Conservation (phyloP, 2,329 filamentous ascomycete genomes). For the Boeremia lycopersici region DNA sequence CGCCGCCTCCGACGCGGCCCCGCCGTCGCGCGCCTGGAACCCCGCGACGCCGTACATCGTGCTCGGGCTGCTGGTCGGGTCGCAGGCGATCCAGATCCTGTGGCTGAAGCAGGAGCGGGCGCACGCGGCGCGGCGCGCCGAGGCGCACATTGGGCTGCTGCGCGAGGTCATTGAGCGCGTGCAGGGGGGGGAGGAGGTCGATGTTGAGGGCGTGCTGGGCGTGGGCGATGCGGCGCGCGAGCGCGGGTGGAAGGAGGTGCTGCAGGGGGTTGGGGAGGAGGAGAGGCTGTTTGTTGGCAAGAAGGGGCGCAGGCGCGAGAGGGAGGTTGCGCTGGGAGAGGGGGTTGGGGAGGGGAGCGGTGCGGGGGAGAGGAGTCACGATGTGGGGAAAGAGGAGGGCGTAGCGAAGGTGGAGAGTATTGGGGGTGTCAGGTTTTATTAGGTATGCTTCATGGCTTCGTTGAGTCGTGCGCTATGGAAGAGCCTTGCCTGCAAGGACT, state of each 20-base stretch:
- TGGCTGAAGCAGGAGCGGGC: slow-evolving; percentile 75
- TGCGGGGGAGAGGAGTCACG: slow-evolving; percentile 4
- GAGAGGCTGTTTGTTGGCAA: slow-evolving; percentile 59
- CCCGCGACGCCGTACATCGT: slow-evolving; percentile 71
- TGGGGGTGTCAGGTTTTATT: slow-evolving; percentile 42
- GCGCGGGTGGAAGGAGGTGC: slow-evolving; percentile 82
- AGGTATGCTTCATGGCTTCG: slow-evolving; percentile 13
- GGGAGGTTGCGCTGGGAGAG: slow-evolving; percentile 22
- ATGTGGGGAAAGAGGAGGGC: slow-evolving; percentile 5
- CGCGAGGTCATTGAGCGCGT: slow-evolving; percentile 69
- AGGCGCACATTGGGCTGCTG: slow-evolving; percentile 77
- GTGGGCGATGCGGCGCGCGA: slow-evolving; percentile 78
- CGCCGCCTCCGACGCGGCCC: too few species aligned
- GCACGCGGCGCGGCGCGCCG: slow-evolving; percentile 74
- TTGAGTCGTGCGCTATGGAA: neutral
- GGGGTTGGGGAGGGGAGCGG: slow-evolving; percentile 25
- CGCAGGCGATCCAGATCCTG: slow-evolving; percentile 94
- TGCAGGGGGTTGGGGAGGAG: slow-evolving; percentile 70
- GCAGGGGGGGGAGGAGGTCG: slow-evolving; percentile 50
- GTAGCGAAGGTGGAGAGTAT: slow-evolving; percentile 36
- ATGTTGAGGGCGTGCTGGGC: slow-evolving; percentile 82
- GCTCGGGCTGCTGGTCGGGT: slow-evolving; percentile 79
- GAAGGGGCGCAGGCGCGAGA: slow-evolving; percentile 30
- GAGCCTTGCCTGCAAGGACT: slow-evolving; percentile 9
- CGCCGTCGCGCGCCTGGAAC: slow-evolving; percentile 55